Conservation (phyloP, 2,329 filamentous ascomycete species). For the Rhinocladiella similis region DNA sequence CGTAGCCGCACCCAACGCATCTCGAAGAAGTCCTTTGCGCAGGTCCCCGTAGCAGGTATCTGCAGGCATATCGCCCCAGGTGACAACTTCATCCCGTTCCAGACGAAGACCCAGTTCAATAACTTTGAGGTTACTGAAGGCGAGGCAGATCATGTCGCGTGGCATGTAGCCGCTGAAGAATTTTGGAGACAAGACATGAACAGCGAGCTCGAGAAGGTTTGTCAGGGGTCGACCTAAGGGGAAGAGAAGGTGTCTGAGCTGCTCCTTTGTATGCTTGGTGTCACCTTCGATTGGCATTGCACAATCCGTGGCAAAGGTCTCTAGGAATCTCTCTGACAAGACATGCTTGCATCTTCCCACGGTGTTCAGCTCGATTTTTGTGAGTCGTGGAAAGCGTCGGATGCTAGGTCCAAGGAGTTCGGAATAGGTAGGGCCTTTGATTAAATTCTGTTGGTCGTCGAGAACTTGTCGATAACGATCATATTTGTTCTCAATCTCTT, state of each 20-base stretch:
- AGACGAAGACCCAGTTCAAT: conserved; percentile 24
- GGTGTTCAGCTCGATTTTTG: conserved; percentile 23
- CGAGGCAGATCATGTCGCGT: conserved; percentile 10
- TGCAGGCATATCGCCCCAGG: conserved; percentile 12
- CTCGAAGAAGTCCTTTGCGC: conserved; percentile 18
- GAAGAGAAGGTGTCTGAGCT: conserved; percentile 27
- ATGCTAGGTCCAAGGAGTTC: conserved; percentile 19
- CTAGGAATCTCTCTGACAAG: conserved; percentile 24
- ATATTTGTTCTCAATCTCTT: conserved; percentile 22
- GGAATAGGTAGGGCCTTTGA: conserved; percentile 12
- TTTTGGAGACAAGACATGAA: conserved; percentile 24
- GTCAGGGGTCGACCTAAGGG: conserved; percentile 14
- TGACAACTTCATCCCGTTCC: conserved; percentile 19
- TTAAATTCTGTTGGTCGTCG: conserved; percentile 23
- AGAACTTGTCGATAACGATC: conserved; percentile 21
- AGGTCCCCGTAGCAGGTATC: conserved; percentile 20
- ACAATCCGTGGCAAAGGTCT: conserved; percentile 24
- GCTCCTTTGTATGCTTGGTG: conserved; percentile 23
- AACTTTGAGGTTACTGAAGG: conserved; percentile 21
- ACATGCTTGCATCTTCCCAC: conserved; percentile 26
- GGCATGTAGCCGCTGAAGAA: conserved; percentile 25
- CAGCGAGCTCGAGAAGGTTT: conserved; percentile 14
- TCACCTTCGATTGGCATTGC: conserved; percentile 24
- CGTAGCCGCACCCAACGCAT: conserved; percentile 16
- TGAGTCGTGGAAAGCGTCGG: conserved; percentile 20